Conservation (phyloP, 106 monocot species). For the Dioscorea dumetorum region DNA sequence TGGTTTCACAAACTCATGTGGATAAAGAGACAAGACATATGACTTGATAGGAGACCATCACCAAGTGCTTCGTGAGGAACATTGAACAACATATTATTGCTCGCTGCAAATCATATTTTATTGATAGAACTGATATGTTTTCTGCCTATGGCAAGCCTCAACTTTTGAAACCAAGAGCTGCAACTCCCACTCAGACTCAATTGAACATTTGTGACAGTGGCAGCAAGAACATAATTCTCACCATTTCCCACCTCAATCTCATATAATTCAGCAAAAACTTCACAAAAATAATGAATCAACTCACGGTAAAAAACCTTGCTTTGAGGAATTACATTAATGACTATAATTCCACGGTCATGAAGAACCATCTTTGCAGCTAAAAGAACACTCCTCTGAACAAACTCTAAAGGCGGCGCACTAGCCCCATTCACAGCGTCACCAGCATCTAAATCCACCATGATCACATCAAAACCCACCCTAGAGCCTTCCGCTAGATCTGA, state of each 20-base stretch:
- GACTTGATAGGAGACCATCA: no score
- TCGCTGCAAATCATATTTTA: constrained; percentile 19
- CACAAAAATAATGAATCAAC: constrained; percentile 33
- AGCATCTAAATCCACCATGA: constrained; percentile 90
- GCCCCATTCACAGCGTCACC: constrained; percentile 29
- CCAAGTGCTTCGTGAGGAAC: no score
- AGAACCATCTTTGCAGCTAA: constrained; percentile 35
- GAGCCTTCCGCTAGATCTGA: neutral
- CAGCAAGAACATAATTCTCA: constrained; percentile 70
- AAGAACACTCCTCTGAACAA: constrained; percentile 33
- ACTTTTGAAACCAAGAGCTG: constrained; percentile 11
- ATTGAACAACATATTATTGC: neutral
- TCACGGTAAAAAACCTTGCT: constrained; percentile 11
- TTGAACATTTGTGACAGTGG: constrained; percentile 15
- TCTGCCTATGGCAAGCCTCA: constrained; percentile 25
- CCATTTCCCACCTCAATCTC: constrained; percentile 63
- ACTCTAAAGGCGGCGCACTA: constrained; percentile 59
- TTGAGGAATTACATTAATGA: constrained; percentile 63
- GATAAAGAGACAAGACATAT: neutral
- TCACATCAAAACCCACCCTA: constrained; percentile 30
- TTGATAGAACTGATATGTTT: constrained; percentile 16
- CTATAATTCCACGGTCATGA: constrained; percentile 32
- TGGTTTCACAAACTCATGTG: neutral
- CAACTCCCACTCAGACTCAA: neutral
- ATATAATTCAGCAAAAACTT: constrained; percentile 59